Evolutionary conservation across 805 yeast species (phyloP).

Genomic region (Starmerella kuoi): DNA sequence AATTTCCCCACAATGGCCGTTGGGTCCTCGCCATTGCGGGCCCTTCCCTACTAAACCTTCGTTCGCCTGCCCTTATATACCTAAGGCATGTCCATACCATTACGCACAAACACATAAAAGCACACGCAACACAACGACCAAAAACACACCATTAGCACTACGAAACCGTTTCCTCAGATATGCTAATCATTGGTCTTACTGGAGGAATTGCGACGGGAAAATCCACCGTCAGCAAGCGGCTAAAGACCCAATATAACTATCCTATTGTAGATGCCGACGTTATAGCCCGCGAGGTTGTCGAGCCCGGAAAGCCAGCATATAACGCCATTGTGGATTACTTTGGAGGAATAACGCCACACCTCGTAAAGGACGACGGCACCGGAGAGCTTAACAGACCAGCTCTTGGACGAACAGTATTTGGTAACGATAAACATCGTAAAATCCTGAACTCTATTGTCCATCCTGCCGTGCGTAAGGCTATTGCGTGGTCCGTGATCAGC

Average conservation of each 20-base stretch:
- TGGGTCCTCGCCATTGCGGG: too few species aligned
- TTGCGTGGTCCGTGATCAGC: slow-evolving; percentile 41
- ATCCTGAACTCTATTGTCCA: slow-evolving; percentile 68
- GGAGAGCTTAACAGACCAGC: slow-evolving; percentile 51
- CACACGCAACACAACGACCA: too few species aligned
- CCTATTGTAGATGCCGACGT: slow-evolving; percentile 79
- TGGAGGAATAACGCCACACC: slow-evolving; percentile 39
- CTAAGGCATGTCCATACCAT: too few species aligned
- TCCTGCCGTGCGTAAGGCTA: slow-evolving; percentile 68
- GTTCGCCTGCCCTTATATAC: too few species aligned
- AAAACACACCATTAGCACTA: too few species aligned
- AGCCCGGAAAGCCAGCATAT: slow-evolving; percentile 67
- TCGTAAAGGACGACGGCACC: slow-evolving; percentile 33
- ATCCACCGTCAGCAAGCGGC: slow-evolving; percentile 64
- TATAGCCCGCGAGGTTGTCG: slow-evolving; percentile 75
- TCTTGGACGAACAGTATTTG: slow-evolving; percentile 70
- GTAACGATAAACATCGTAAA: slow-evolving; percentile 44
- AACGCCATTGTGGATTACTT: slow-evolving; percentile 52
- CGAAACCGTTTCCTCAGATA: too few species aligned
- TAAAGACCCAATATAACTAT: slow-evolving; percentile 40
- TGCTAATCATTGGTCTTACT: slow-evolving; percentile 90
- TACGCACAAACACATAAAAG: too few species aligned
- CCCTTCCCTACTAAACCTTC: too few species aligned
- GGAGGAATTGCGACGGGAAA: slow-evolving; percentile 98
- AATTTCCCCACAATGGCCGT: too few species aligned